Percentiles rank a stretch among this genome's conserved stretches.
phyloP scores from a whole-genome alignment of 805 yeast genomes.

The Myxozyma monticola region DNA sequence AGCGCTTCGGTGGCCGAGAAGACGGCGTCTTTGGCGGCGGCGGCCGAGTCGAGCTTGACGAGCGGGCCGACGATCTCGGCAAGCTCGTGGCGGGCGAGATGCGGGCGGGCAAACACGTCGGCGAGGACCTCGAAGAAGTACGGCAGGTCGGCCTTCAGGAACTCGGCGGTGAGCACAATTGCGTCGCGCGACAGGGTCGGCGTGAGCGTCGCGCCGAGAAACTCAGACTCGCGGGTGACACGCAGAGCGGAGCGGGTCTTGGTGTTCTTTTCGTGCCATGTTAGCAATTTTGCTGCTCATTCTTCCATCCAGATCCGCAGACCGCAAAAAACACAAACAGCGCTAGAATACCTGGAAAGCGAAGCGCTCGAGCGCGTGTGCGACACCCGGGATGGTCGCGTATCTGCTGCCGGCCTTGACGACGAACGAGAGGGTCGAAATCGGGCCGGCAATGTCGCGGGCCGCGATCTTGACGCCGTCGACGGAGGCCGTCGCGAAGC shows the following conservation, averaged over 20 bases:
- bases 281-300: neutral
- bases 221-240: slow-evolving; percentile 90
- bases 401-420: slow-evolving; percentile 86
- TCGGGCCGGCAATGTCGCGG: slow-evolving; percentile 55
- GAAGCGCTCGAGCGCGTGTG: slow-evolving; percentile 82
- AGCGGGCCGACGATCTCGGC: slow-evolving; percentile 79
- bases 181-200: slow-evolving; percentile 79
- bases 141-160: slow-evolving; percentile 85
- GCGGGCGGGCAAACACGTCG: slow-evolving; percentile 48
- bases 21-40: slow-evolving; percentile 52
- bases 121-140: slow-evolving; percentile 85
- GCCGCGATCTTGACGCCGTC: slow-evolving; percentile 52
- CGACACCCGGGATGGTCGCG: slow-evolving; percentile 67
- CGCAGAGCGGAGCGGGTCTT: slow-evolving; percentile 82
- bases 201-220: slow-evolving; percentile 79
- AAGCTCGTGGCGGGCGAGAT: slow-evolving; percentile 58
- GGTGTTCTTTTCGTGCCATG: slow-evolving; percentile 68
- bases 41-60: slow-evolving; percentile 62
- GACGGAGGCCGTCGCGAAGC: slow-evolving; percentile 39
- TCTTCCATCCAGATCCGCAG: neutral
- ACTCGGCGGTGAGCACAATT: slow-evolving; percentile 74
- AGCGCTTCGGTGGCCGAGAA: slow-evolving; percentile 72
- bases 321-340: neutral
- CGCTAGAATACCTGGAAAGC: slow-evolving; percentile 50
- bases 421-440: slow-evolving; percentile 75